A percentile compares a stretch with the other conserved stretches of the same genome.
Evolutionary conservation across 495 filamentous ascomycete species (phyloP).

Genomic region (Talaromyces adpressus): DNA sequence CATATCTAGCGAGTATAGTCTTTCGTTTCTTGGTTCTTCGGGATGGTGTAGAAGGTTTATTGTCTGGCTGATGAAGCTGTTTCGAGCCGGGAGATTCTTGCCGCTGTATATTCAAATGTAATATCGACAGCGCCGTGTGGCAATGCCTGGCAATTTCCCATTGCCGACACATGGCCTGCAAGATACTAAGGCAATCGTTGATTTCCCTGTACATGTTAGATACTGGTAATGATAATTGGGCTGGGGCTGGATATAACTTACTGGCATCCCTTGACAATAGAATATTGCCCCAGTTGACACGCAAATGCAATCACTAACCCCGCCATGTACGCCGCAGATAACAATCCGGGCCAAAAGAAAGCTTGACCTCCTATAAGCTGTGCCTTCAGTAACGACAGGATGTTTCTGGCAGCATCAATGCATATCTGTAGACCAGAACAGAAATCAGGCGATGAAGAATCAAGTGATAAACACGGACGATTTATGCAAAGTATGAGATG

Average conservation of each 20-base stretch:
- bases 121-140: constrained; percentile 22
- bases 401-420: constrained; percentile 30
- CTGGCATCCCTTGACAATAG: constrained; percentile 25
- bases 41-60: not conserved
- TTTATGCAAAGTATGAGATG: constrained; percentile 61
- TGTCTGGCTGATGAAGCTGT: not conserved
- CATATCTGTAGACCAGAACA: constrained; percentile 34
- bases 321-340: constrained; percentile 36
- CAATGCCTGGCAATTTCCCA: constrained; percentile 38
- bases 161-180: constrained; percentile 28
- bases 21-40: not conserved
- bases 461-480: constrained; percentile 31
- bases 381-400: constrained; percentile 24
- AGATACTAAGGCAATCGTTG: constrained; percentile 20
- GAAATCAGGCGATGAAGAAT: constrained; percentile 28
- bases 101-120: constrained; percentile 11
- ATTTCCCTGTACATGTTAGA: constrained; percentile 22
- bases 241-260: constrained; percentile 13
- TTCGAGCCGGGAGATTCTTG: constrained; percentile 1
- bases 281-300: constrained; percentile 34
- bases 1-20: not conserved
- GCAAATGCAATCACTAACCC: constrained; percentile 34
- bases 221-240: no score
- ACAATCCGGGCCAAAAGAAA: constrained; percentile 35
- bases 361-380: constrained; percentile 25